Conservation (phyloP, 495 filamentous ascomycete genomes). For the Neurospora sp. region DNA sequence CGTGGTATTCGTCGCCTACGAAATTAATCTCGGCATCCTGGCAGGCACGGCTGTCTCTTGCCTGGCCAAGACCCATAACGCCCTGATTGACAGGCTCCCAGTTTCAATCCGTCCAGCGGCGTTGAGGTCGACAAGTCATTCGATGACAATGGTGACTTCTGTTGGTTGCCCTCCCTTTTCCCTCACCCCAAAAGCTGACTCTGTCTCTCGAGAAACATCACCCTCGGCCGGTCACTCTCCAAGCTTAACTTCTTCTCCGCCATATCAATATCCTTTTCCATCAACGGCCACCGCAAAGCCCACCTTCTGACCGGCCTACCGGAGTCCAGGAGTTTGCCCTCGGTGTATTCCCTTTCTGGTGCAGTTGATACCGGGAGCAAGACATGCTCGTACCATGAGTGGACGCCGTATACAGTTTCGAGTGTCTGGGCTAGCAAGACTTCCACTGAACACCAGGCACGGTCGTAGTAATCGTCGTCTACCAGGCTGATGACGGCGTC, state of each 20-base stretch:
- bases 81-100: too few relatives aligned
- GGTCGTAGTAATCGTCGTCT: conserved; percentile 10
- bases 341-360: too few relatives aligned
- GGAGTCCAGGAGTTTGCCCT: too few relatives aligned
- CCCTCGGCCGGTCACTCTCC: conserved; percentile 16
- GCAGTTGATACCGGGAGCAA: too few relatives aligned
- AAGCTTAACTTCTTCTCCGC: conserved; percentile 12
- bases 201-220: conserved; percentile 18
- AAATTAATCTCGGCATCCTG: too few relatives aligned
- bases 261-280: conserved; percentile 1
- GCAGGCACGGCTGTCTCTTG: too few relatives aligned
- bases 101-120: too few relatives aligned
- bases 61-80: too few relatives aligned
- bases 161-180: too few relatives aligned
- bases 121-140: too few relatives aligned
- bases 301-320: background rate
- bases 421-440: conserved; percentile 7
- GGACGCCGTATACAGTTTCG: background rate
- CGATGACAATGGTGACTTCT: too few relatives aligned
- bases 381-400: conserved; percentile 16
- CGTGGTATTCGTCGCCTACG: conserved; percentile 8
- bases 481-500: conserved; percentile 15
- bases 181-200: conserved; percentile 3
- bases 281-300: background rate
- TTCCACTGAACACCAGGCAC: conserved; percentile 21